Conservation (phyloP, 1,139 yeast genomes). For the Magnusiomyces suaveolens region DNA sequence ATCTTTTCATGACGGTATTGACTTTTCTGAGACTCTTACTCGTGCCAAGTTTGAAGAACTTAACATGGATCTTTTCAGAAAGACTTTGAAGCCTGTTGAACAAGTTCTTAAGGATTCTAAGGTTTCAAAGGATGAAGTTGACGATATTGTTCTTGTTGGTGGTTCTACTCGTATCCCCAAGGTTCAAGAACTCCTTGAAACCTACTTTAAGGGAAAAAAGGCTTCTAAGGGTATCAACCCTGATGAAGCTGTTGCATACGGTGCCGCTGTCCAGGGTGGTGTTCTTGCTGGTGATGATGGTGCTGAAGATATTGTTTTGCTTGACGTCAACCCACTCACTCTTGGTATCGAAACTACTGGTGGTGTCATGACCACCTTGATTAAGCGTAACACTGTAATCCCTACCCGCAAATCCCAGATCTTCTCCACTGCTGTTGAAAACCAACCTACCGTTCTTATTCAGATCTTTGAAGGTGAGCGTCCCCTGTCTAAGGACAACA, state of each 20-base stretch:
- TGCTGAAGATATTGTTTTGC: conserved; percentile 75
- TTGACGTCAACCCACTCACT: conserved; percentile 91
- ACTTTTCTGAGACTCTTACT: conserved; percentile 82
- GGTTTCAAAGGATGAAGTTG: conserved; percentile 70
- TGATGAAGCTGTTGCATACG: conserved; percentile 95
- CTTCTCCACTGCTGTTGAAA: conserved; percentile 93
- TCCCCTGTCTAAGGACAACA: conserved; percentile 90
- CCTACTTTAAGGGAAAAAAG: conserved; percentile 83
- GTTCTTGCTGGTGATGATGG: conserved; percentile 78
- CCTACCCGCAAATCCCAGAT: conserved; percentile 96
- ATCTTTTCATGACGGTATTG: conserved; percentile 91
- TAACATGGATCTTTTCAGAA: conserved; percentile 76
- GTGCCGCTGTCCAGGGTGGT: conserved; percentile 98
- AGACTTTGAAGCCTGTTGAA: conserved; percentile 87
- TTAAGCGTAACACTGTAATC: conserved; percentile 92
- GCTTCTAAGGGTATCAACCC: conserved; percentile 95
- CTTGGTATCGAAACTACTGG: conserved; percentile 96
- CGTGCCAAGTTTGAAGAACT: conserved; percentile 95
- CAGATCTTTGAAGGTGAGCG: conserved; percentile 98
- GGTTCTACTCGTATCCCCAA: conserved; percentile 98
- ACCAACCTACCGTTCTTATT: conserved; percentile 93
- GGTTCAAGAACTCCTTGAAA: conserved; percentile 83
- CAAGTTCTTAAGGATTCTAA: conserved; percentile 86
- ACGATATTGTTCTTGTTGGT: conserved; percentile 91
- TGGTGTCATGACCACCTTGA: conserved; percentile 95